Percentiles rank a stretch among this genome's conserved stretches.
Conservation (phyloP, 768 basidiomycete genomes). For the Candolleomyces eurysporus region DNA sequence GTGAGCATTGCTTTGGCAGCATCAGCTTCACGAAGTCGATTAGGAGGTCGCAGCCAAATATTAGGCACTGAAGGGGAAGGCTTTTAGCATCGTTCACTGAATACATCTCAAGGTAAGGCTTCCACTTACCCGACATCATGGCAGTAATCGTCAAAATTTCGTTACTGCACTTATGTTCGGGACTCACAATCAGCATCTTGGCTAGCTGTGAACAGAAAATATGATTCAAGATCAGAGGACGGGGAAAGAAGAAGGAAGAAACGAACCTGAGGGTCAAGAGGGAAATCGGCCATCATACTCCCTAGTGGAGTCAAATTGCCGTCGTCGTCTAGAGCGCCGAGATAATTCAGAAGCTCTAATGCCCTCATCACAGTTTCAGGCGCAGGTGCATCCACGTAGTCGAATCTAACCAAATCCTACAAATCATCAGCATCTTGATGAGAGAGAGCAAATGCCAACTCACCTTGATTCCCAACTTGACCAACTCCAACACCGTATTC, state of each 20-base stretch:
- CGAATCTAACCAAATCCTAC: constrained; percentile 82
- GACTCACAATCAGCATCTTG: constrained; percentile 90
- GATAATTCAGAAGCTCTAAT: constrained; percentile 87
- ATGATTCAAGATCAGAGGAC: not conserved
- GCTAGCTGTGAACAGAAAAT: constrained; percentile 52
- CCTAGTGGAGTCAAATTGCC: constrained; percentile 88
- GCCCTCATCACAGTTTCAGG: constrained; percentile 98
- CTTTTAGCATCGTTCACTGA: not conserved
- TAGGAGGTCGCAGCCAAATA: constrained; percentile 90
- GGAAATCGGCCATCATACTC: constrained; percentile 95
- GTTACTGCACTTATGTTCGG: constrained; percentile 94
- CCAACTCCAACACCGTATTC: constrained; percentile 89
- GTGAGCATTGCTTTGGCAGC: constrained; percentile 84
- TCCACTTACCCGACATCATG: constrained; percentile 82
- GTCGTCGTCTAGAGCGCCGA: constrained; percentile 91
- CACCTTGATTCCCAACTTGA: constrained; percentile 90
- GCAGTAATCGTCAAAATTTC: constrained; percentile 94
- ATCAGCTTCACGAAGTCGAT: constrained; percentile 87
- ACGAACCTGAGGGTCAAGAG: constrained; percentile 91
- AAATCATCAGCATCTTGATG: not conserved
- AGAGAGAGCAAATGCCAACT: constrained; percentile 6
- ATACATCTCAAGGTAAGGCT: not conserved
- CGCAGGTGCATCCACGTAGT: constrained; percentile 91
- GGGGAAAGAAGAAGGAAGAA: not conserved
- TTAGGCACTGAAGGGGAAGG: constrained; percentile 67